Evolutionary conservation across 345 rosid species (phyloP).

Genomic region (Aquilaria malaccensis): DNA sequence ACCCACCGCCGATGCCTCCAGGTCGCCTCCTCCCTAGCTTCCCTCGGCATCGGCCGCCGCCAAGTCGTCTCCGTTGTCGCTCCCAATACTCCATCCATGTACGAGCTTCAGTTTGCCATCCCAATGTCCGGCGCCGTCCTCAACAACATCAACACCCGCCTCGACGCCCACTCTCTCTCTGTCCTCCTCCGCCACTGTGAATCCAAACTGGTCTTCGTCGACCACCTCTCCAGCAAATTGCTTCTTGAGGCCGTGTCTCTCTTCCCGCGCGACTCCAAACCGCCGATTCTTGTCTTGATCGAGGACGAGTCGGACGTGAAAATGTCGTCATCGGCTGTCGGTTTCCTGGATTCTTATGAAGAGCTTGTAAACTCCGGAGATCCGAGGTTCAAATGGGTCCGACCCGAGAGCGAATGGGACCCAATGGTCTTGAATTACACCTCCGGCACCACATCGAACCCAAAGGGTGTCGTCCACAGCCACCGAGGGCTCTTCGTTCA

Average conservation of each 20-base stretch:
- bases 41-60: slow-evolving; percentile 32
- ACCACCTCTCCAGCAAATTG: slow-evolving; percentile 21
- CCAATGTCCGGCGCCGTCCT: slow-evolving; percentile 63
- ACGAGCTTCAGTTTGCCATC: slow-evolving; percentile 63
- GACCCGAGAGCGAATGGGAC: slow-evolving; percentile 37
- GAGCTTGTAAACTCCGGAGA: slow-evolving; percentile 31
- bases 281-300: slow-evolving; percentile 33
- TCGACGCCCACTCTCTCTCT: slow-evolving; percentile 43
- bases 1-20: slow-evolving; percentile 60
- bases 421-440: slow-evolving; percentile 58
- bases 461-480: slow-evolving; percentile 49
- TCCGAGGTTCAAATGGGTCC: slow-evolving; percentile 28
- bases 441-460: slow-evolving; percentile 54
- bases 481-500: slow-evolving; percentile 40
- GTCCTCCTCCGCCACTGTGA: slow-evolving; percentile 37
- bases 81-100: slow-evolving; percentile 50
- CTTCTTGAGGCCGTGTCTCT: slow-evolving; percentile 36
- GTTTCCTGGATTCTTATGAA: slow-evolving; percentile 33
- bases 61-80: slow-evolving; percentile 51
- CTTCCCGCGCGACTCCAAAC: slow-evolving; percentile 18
- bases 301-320: slow-evolving; percentile 14
- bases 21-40: slow-evolving; percentile 45
- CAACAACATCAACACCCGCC: slow-evolving; percentile 50
- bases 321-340: slow-evolving; percentile 4
- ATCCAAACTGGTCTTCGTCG: slow-evolving; percentile 56